Evolutionary conservation across 257 asterid genomes (phyloP), one percentile per base, ranked within the genome.

Genomic region (Solanum paucissectum): DNA sequence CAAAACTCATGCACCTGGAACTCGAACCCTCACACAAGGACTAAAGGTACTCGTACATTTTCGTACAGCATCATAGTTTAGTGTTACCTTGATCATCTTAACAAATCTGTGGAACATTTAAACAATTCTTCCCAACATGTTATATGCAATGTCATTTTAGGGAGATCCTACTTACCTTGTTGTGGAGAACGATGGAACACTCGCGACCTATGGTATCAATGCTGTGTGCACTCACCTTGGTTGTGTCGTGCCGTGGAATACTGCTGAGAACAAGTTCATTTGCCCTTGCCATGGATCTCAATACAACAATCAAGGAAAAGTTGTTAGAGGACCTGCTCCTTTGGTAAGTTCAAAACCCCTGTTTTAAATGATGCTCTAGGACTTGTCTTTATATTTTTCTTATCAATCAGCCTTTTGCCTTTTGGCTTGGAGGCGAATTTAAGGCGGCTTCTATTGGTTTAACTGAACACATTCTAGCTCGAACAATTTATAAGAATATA

Each of bases 281-380:
- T 97, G 99, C 92, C 99, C 99, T 21, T 97, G 98, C 94, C 99
- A 97, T 86, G 99, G 99, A 55, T 97, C 99, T 16, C 99, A 95
- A 60, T 97, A 97, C 95, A 95, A 95, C 91, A 95, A 95, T 83
- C 98, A 97, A 91, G 99, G 99, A 75, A 91, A 49, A 81, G 99
- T 97, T 88, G 98, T 97, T 55, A 91, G 99, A 89, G 99, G 99
- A 52, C 99, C 99, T 77, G 99, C 99, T 87, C 99, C 99, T 73
- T 88, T 97, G 94, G 99, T 96, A 91, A 90, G 95, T 88, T 16
- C 4, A 62, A 83, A 3, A 60, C 12, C 2, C 14, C 79, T 23
- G n/a, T 86, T 85, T 82, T 9, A 16, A 38, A 49, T 79, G 38
- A 42, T 81, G 44, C 85, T 27, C 12, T 82, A 46, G 11, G 37